phyloP scores from a whole-genome alignment of 208 protist genomes.

The Chromosphaera perkinsii region DNA sequence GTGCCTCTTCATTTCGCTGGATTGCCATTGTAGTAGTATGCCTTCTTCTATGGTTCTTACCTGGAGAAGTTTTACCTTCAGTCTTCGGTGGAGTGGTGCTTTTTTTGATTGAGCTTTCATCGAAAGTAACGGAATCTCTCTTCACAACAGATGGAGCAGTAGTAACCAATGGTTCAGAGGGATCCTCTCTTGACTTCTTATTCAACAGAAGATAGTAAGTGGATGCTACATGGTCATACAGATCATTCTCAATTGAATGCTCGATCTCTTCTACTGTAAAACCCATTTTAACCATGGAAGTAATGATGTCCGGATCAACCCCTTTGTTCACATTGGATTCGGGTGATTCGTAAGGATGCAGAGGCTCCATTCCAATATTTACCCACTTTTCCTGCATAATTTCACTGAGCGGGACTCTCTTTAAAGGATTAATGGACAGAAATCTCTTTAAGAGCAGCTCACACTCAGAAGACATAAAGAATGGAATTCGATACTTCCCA shows the following conservation, averaged over 20 bases:
- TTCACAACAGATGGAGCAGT: no score
- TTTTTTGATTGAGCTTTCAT: no score
- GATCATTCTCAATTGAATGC: not conserved
- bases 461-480: slow-evolving; percentile 37
- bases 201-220: slow-evolving; percentile 18
- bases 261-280: slow-evolving; percentile 17
- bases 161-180: no score
- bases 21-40: no score
- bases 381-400: slow-evolving; percentile 9
- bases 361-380: slow-evolving; percentile 2
- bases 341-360: not conserved
- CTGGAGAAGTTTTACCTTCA: no score
- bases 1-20: no score
- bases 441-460: not conserved
- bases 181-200: no score
- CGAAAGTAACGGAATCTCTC: no score
- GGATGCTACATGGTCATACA: slow-evolving; percentile 9
- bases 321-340: slow-evolving; percentile 4
- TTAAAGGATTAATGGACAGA: not conserved
- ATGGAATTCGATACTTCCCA: slow-evolving; percentile 34
- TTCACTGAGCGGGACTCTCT: not conserved
- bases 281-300: not conserved
- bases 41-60: no score
- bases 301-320: not conserved
- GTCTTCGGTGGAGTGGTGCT: no score